Conservation (phyloP, 352 stramenopile species). For the Aphanomyces astaci region DNA sequence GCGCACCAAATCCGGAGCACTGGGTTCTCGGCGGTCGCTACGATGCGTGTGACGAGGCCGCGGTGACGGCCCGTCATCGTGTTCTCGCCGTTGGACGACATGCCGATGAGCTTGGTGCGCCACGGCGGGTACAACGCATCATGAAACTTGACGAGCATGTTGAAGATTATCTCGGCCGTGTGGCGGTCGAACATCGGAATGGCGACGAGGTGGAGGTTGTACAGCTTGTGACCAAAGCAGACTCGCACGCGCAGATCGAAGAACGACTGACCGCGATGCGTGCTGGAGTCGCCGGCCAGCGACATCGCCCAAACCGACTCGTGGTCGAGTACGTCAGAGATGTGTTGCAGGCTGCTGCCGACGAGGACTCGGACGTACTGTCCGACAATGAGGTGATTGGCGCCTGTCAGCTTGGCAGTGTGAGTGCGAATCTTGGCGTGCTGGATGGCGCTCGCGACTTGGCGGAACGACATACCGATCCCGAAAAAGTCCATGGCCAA, state of each 20-base stretch:
- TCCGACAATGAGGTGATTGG: slow-evolving; percentile 31
- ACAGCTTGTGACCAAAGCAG: background rate
- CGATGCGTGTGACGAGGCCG: background rate
- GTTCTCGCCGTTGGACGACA: background rate
- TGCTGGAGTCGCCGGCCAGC: background rate
- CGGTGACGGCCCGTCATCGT: background rate
- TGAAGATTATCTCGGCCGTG: background rate
- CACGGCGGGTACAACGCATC: background rate
- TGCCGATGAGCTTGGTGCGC: background rate
- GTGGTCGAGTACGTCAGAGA: no score
- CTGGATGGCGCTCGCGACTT: background rate
- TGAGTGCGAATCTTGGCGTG: background rate
- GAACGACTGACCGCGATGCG: background rate
- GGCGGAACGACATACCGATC: background rate
- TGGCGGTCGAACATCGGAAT: background rate
- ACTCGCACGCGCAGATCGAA: background rate
- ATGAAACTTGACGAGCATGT: background rate
- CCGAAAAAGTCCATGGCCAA: background rate
- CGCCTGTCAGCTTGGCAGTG: background rate
- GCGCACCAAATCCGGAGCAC: background rate
- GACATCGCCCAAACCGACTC: background rate
- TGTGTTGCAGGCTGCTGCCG: background rate
- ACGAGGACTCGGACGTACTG: background rate
- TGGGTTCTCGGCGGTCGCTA: background rate
- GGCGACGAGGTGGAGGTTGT: background rate